These are phyloP conservation scores for Dendrocalamus latiflorus DNA, from an alignment of 202 grass and related monocot species.

Conservation along the genomic window DNA sequence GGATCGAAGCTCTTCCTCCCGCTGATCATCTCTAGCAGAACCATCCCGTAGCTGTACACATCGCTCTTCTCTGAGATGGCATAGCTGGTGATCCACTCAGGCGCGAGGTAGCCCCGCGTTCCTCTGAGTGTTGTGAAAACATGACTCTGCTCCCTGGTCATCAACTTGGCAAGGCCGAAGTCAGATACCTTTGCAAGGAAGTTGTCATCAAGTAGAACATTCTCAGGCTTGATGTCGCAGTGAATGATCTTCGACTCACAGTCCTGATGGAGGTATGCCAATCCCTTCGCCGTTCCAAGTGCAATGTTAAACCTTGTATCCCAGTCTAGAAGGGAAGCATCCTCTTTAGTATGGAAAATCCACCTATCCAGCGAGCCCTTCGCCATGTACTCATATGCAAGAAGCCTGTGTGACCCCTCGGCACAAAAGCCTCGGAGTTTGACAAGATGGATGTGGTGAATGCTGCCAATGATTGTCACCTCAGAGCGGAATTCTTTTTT, in stretches of 20 bases:
- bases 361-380: slow-evolving; percentile 88
- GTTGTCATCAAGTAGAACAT: slow-evolving; percentile 85
- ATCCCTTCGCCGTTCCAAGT: slow-evolving; percentile 76
- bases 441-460: slow-evolving; percentile 96
- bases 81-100: slow-evolving; percentile 89
- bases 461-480: slow-evolving; percentile 89
- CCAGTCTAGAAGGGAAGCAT: slow-evolving; percentile 55
- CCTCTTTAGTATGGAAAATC: slow-evolving; percentile 59
- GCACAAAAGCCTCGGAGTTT: slow-evolving; percentile 85
- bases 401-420: slow-evolving; percentile 65
- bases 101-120: slow-evolving; percentile 83
- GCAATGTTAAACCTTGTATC: slow-evolving; percentile 77
- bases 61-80: slow-evolving; percentile 97
- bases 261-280: slow-evolving; percentile 89
- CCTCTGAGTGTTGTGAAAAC: slow-evolving; percentile 91
- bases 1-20: slow-evolving; percentile 89
- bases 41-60: slow-evolving; percentile 95
- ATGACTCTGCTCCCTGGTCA: slow-evolving; percentile 97
- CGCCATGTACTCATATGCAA: slow-evolving; percentile 90
- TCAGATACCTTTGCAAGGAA: slow-evolving; percentile 91
- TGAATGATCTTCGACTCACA: slow-evolving; percentile 92
- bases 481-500: slow-evolving; percentile 95
- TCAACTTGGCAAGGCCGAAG: slow-evolving; percentile 93
- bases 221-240: slow-evolving; percentile 97
- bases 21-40: slow-evolving; percentile 83